Conservation (phyloP, 2,329 filamentous ascomycete species). For the Moelleriella libera region DNA sequence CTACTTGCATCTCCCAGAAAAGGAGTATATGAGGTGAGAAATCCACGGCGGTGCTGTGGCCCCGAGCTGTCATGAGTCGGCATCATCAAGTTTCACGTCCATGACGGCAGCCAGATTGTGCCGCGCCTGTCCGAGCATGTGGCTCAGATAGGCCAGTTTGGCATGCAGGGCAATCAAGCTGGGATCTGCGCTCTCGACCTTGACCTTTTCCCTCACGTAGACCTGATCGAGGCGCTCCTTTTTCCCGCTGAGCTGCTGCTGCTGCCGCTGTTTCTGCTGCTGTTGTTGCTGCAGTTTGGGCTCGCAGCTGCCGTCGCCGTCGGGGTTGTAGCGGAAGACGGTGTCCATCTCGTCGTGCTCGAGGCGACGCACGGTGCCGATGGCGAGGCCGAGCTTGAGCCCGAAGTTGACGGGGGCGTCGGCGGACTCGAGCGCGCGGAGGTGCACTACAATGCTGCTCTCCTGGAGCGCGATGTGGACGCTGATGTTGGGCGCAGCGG, state of each 20-base stretch:
- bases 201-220: slow-evolving; percentile 76
- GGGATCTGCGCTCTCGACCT: slow-evolving; percentile 80
- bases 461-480: slow-evolving; percentile 60
- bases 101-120: slow-evolving; percentile 66
- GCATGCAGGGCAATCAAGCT: slow-evolving; percentile 70
- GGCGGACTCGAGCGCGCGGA: slow-evolving; percentile 56
- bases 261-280: slow-evolving; percentile 8
- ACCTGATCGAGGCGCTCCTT: slow-evolving; percentile 39
- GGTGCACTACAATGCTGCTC: slow-evolving; percentile 52
- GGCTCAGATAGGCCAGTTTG: slow-evolving; percentile 66
- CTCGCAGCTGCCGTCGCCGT: slow-evolving; percentile 14
- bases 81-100: slow-evolving; percentile 32
- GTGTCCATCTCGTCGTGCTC: slow-evolving; percentile 72
- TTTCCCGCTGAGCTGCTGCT: not conserved
- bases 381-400: slow-evolving; percentile 57
- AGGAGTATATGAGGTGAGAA: too few relatives aligned
- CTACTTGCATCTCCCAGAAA: too few relatives aligned
- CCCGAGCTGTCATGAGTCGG: too few relatives aligned
- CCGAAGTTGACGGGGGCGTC: slow-evolving; percentile 46
- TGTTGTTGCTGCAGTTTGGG: slow-evolving; percentile 11
- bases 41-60: too few relatives aligned
- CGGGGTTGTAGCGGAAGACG: slow-evolving; percentile 49
- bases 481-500: slow-evolving; percentile 47
- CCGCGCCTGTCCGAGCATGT: slow-evolving; percentile 56
- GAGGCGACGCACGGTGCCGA: slow-evolving; percentile 46